Evolutionary conservation across 495 filamentous ascomycete species (phyloP).

Genomic region (Penicillium canariense): DNA sequence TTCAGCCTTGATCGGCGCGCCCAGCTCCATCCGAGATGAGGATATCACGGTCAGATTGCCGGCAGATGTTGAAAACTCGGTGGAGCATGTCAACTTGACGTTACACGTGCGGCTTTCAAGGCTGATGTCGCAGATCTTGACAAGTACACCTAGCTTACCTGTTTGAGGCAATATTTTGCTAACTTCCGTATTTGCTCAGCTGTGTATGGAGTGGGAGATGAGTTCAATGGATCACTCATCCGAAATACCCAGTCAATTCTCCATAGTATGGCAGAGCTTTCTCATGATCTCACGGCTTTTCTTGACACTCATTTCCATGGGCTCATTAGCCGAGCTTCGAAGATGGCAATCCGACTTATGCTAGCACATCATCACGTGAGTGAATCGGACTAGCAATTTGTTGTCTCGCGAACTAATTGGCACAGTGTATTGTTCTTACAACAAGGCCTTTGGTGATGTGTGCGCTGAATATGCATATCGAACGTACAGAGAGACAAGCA

Average conservation of each 20-base stretch:
- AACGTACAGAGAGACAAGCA: conserved; percentile 20
- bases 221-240: conserved; percentile 26
- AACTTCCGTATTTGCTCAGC: conserved; percentile 7
- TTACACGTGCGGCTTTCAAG: conserved; percentile 31
- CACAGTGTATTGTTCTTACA: conserved; percentile 31
- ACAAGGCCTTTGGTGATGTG: conserved; percentile 36
- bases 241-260: conserved; percentile 31
- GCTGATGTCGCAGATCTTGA: conserved; percentile 29
- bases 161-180: background rate
- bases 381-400: too few species aligned
- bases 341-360: conserved; percentile 32
- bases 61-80: conserved; percentile 24
- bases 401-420: background rate
- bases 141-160: conserved; percentile 15
- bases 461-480: conserved; percentile 32
- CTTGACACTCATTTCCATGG: conserved; percentile 31
- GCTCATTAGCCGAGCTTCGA: conserved; percentile 28
- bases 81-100: conserved; percentile 29
- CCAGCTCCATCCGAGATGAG: conserved; percentile 36
- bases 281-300: conserved; percentile 27
- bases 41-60: conserved; percentile 38
- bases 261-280: conserved; percentile 28
- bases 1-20: conserved; percentile 36
- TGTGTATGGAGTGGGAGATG: conserved; percentile 30
- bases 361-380: conserved; percentile 34